A percentile compares a stretch with the other conserved stretches of the same genome.
Conservation (phyloP, 305 asterid species). For the Stenogyne calaminthoides region DNA sequence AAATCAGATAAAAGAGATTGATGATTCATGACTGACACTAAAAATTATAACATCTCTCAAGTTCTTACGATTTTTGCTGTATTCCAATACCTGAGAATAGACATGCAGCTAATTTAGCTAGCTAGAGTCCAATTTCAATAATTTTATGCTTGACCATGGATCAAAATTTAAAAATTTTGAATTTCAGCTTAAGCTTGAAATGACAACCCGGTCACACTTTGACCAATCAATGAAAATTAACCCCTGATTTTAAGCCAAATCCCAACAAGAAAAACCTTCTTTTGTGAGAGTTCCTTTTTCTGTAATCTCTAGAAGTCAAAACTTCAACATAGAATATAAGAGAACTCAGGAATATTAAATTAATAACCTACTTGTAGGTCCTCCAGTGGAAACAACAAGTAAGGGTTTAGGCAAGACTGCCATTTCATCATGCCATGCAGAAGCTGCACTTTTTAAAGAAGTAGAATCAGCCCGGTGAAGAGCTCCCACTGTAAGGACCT, state of each 20-base stretch:
- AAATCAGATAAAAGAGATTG: background rate
- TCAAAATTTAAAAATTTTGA: background rate
- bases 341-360: background rate
- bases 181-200: background rate
- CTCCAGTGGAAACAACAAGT: conserved; percentile 82
- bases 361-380: conserved; percentile 69
- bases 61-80: background rate
- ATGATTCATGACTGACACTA: background rate
- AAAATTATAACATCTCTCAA: background rate
- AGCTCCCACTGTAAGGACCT: conserved; percentile 88
- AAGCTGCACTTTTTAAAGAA: conserved; percentile 70
- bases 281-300: background rate
- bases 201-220: background rate
- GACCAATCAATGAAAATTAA: background rate
- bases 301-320: background rate
- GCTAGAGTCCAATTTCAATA: background rate
- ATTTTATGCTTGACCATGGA: background rate
- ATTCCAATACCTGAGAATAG: background rate
- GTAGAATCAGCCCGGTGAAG: conserved; percentile 77
- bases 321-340: background rate
- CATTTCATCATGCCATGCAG: conserved; percentile 71
- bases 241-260: conserved; percentile 4
- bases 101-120: background rate
- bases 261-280: background rate
- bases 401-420: conserved; percentile 65